Evolutionary conservation across 2,329 filamentous ascomycete genomes (phyloP), one percentile per base, ranked within the genome.

Genomic region (Akanthomyces uredinophilus): DNA sequence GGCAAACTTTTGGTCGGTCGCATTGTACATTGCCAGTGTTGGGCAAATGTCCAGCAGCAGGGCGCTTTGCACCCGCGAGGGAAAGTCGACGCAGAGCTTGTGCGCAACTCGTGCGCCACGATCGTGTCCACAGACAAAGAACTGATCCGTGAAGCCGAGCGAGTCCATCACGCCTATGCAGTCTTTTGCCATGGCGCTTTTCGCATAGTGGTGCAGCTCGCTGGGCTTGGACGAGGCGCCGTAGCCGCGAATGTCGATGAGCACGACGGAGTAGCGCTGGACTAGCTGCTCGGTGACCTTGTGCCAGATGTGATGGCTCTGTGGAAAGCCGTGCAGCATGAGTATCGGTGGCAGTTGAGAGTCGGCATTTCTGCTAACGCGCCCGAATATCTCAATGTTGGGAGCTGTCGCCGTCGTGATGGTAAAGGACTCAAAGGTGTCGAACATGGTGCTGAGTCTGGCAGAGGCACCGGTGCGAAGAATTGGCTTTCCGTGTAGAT

Each of bases 81-180:
- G 74, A 44, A 78, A 75, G 59, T 81, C 78, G 18, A 83, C 81
- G 43, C 77, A 77, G 0, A 86, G 72, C 62, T 81, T 81, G 65
- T 86, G 83, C 0, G 81, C 75, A 2, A 86, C 78, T 35, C 83
- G 73, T 0, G 80, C 84, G 4, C 84, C 83, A 44, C 83, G 79
- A 68, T 87, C 84, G 66, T 87, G 84, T 0, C 77, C 81, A 62
- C 81, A 81, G 22, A 87, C 70, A 65, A 72, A 80, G 68, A 81
- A 83, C 0, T 65, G 60, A n/a, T 39, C 61, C 1, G 35, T 43
- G 65, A 75, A 72, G 8, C 76, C 76, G 0, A 83, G 70, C 1
- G 67, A 49, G 18, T 74, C 66, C 81, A 84, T 83, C 18, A 81
- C 76, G 16, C 68, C 66, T 8, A 78, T 68, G 63, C 75, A 77